Evolutionary conservation across 345 rosid species (phyloP).

Genomic region (Brassica cretica): DNA sequence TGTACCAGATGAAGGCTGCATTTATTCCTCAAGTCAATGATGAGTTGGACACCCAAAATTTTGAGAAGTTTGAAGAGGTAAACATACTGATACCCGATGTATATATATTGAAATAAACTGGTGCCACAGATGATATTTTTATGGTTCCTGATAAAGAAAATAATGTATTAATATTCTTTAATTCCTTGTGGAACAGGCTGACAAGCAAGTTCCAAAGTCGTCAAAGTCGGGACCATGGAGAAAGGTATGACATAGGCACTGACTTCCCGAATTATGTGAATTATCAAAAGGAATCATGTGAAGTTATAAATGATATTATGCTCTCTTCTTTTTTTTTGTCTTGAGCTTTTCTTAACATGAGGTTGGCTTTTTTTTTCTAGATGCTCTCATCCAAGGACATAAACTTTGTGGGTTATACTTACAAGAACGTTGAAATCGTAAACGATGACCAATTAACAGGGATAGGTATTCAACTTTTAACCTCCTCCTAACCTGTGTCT

Average conservation of each 20-base stretch:
- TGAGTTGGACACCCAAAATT: slow-evolving; percentile 97
- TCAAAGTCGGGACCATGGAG: slow-evolving; percentile 86
- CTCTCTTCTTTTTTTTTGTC: background rate
- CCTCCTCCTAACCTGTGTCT: background rate
- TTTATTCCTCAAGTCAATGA: slow-evolving; percentile 96
- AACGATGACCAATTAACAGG: slow-evolving; percentile 90
- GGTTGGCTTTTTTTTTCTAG: slow-evolving; percentile 37
- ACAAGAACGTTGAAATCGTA: slow-evolving; percentile 61
- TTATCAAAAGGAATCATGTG: slow-evolving; percentile 6
- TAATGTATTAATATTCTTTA: slow-evolving; percentile 29
- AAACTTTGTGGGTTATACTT: background rate
- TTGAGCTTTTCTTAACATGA: background rate
- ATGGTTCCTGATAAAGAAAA: slow-evolving; percentile 13
- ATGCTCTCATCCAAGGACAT: slow-evolving; percentile 27
- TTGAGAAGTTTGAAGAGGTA: slow-evolving; percentile 99
- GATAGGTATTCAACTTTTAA: slow-evolving; percentile 60
- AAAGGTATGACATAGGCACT: slow-evolving; percentile 50
- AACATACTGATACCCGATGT: slow-evolving; percentile 14
- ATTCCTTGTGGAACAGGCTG: slow-evolving; percentile 56
- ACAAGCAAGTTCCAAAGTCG: slow-evolving; percentile 59
- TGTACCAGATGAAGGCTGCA: slow-evolving; percentile 90
- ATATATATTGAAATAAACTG: background rate
- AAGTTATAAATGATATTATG: background rate
- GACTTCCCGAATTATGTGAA: background rate
- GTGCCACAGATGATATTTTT: slow-evolving; percentile 8